Evolutionary conservation across 805 yeast species (phyloP), one percentile per base, ranked within the genome.

Genomic region (Lipomyces yamadae): DNA sequence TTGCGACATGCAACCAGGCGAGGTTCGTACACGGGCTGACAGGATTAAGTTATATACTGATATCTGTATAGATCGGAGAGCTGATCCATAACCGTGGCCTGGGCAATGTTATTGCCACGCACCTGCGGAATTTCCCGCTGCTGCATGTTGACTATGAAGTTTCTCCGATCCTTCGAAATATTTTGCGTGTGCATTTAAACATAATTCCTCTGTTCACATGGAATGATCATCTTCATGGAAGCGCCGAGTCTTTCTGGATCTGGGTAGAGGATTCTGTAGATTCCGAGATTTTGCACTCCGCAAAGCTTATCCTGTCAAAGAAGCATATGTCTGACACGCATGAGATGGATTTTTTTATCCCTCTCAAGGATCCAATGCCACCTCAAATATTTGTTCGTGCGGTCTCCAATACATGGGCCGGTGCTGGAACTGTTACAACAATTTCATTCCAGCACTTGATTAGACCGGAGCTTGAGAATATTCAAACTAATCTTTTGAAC

Each of bases 381-480:
- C 87, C 94, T 0, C 98, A 95, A 76, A 84, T 95, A 39, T 85
- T 91, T 5, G 87, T 94, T 2, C 83, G 92, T 61, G 88, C 89
- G 0, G 78, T 91, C 4, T 91, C 96, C 3, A 98, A 95, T 74
- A 78, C 85, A 0, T 96, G 98, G 97, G 83, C 92, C 24, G 98
- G 97, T 0, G 84, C 93, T 1, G 97, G 92, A 73, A 80, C 90
- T 0, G 81, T 83, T 0, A 89, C 87, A 67, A 83, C 92, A 0
- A 86, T 96, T 13, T 91, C 97, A 0, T 92, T 95, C 77, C 95
- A 92, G 73, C 97, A 92, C 74, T 80, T 96, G 69, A 89, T 95
- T 52, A 84, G 92, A 69, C 99, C 99, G 0, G 88, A 88, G 48
- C 91, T 91, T 74, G 96, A 92, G 70, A 90, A 96, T 0, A 81